A percentile compares a stretch with the other conserved stretches of the same genome.
Conservation (phyloP, 768 basidiomycete genomes). For the Boletus fagicola region DNA sequence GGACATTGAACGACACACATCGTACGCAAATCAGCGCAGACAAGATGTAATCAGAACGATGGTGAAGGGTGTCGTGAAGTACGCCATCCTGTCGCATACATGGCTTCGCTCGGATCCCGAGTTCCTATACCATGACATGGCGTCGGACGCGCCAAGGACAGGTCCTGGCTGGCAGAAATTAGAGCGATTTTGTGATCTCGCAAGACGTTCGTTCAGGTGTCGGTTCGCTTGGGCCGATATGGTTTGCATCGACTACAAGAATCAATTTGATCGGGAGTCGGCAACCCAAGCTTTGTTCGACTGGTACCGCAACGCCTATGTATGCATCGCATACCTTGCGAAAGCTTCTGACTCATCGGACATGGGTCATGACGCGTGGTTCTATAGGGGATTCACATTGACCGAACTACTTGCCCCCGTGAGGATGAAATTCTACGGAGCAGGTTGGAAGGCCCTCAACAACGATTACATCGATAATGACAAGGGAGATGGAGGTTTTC, state of each 20-base stretch:
- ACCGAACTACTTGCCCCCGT: conserved; percentile 19
- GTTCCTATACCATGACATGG: conserved; percentile 9
- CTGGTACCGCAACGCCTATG: conserved; percentile 24
- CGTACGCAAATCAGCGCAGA: conserved; percentile 24
- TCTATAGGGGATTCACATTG: conserved; percentile 16
- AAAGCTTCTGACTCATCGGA: not conserved
- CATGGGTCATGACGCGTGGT: conserved; percentile 16
- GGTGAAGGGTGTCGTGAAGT: conserved; percentile 23
- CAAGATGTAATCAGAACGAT: conserved; percentile 23
- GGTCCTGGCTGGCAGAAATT: conserved; percentile 19
- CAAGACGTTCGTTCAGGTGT: conserved; percentile 13
- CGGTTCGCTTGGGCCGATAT: conserved; percentile 23
- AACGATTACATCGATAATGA: conserved; percentile 19
- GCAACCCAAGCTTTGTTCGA: conserved; percentile 6
- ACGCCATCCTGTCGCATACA: conserved; percentile 20
- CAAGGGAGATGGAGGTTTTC: conserved; percentile 21
- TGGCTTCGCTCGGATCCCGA: not conserved
- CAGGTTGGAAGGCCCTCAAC: conserved; percentile 17
- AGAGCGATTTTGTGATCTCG: conserved; percentile 7
- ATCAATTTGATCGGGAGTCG: not conserved
- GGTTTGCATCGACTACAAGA: conserved; percentile 10
- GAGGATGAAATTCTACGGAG: conserved; percentile 25
- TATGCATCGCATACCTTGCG: conserved; percentile 20
- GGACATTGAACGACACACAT: conserved; percentile 22
- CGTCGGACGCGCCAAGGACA: not conserved